phyloP scores from a whole-genome alignment of 345 rosid genomes.

The Mangifera indica region DNA sequence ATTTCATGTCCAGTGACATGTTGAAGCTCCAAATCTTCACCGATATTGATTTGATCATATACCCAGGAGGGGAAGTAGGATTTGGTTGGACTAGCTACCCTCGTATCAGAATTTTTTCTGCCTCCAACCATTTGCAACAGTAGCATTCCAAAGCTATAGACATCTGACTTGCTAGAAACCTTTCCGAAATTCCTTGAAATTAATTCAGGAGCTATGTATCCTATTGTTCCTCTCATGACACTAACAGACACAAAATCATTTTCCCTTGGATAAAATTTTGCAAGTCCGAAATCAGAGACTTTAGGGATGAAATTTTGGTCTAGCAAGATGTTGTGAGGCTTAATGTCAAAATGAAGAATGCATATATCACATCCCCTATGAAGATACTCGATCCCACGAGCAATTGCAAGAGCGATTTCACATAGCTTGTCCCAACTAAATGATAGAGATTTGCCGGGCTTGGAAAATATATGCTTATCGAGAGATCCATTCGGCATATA shows the following conservation, averaged over 20 bases:
- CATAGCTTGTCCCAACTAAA: constrained; percentile 8
- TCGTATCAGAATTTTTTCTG: neutral
- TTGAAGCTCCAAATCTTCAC: constrained; percentile 30
- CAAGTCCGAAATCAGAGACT: constrained; percentile 33
- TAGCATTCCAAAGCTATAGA: constrained; percentile 4
- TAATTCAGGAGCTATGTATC: too few relatives aligned
- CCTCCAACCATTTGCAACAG: constrained; percentile 13
- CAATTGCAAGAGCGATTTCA: constrained; percentile 26
- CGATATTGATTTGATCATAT: constrained; percentile 19
- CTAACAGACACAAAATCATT: neutral
- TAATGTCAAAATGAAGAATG: constrained; percentile 31
- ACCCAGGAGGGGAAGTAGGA: neutral
- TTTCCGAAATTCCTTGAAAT: too few relatives aligned
- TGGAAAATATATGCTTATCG: too few relatives aligned
- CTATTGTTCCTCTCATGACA: too few relatives aligned
- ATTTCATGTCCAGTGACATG: neutral
- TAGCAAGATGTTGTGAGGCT: constrained; percentile 4
- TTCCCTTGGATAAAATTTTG: constrained; percentile 22
- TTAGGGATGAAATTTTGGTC: constrained; percentile 22
- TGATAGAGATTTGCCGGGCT: too few relatives aligned
- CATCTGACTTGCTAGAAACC: too few relatives aligned
- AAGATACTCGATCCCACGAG: constrained; percentile 26
- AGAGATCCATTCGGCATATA: constrained; percentile 4
- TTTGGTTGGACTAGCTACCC: neutral
- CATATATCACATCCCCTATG: constrained; percentile 25